phyloP scores from a whole-genome alignment of 2,329 filamentous ascomycete genomes.

The Sclerotinia subarctica region DNA sequence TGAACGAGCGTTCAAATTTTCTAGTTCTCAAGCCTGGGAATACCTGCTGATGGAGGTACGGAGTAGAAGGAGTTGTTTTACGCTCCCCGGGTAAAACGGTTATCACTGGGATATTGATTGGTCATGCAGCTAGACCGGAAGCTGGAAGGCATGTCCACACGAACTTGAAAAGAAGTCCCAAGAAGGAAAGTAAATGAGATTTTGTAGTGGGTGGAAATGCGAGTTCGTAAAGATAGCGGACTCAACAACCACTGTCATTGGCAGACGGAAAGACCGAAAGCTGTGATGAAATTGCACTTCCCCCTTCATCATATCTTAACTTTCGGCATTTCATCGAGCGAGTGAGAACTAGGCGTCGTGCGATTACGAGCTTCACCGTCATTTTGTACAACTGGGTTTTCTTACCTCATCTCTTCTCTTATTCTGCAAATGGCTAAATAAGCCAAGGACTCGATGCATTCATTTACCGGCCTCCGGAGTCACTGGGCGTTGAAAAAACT shows the following conservation, averaged over 20 bases:
- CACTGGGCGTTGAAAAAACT: not conserved
- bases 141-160: slow-evolving; percentile 20
- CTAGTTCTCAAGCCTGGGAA: not conserved
- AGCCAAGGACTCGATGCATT: not conserved
- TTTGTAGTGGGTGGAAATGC: slow-evolving; percentile 11
- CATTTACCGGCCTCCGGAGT: not conserved
- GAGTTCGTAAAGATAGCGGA: slow-evolving; percentile 9
- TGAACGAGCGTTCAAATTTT: slow-evolving; percentile 1
- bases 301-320: slow-evolving; percentile 6
- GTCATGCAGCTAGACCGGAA: slow-evolving; percentile 8
- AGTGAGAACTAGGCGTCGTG: not conserved
- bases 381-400: not conserved
- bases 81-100: slow-evolving; percentile 17
- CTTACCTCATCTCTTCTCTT: not conserved
- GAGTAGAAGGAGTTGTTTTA: not conserved
- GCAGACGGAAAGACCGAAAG: slow-evolving; percentile 11
- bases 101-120: slow-evolving; percentile 19
- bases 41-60: not conserved
- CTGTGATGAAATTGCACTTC: not conserved
- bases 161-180: not conserved
- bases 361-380: slow-evolving; percentile 12
- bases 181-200: slow-evolving; percentile 14
- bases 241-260: not conserved
- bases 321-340: not conserved
- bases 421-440: not conserved